Base-by-base conservation (phyloP, 2,329 filamentous ascomycete genomes). In the Endothia cerciana region DNA sequence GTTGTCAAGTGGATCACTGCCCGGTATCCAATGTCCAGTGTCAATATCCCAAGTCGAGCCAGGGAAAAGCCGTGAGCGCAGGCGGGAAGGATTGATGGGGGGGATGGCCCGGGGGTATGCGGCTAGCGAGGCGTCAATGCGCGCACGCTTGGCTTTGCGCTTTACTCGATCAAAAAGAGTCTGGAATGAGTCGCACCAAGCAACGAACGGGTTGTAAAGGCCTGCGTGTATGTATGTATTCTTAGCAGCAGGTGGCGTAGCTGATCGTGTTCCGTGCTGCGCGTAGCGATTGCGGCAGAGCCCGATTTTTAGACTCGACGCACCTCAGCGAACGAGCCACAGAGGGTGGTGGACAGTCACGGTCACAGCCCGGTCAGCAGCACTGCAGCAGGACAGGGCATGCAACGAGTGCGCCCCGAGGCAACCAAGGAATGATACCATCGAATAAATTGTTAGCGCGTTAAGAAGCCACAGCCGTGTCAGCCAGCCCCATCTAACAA, bases 1-100 rank as follows among this genome's bases (percentile, higher is more conserved):
- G 65, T 56, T 64, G 65, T 45, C 56, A 65, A 65, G 66, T 68
- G 66, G 66, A 68, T 63, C 60, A 19, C 38, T 63, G 25, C 43
- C 57, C 40, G 38, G 38, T 59, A 38, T 38, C 57, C 57, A 59
- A 38, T 28, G 57, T 25, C 56, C 57, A 45, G 57, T 38, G 51
- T 38, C 53, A 45, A 49, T 43, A 60, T 41, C 22, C 45, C 47
- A 51, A n/a, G 22, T 22, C 47, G 15, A 51, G 47, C 47, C 45
- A 38, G 22, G 38, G 4, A 43, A n/a, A 57, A 38, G 40, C 47
- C 47, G 47, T 51, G 47, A 51, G 22, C 47, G 28, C 47, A 51
- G 22, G 15, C 25, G 30, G 55, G 33, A 38, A 33, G 55, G 38
- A 41, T 41, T 17, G n/a, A 38, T 58, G 55, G 33, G n/a, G 28